Base-by-base conservation (phyloP, 352 stramenopile genomes). In the Peronospora farinosa region DNA sequence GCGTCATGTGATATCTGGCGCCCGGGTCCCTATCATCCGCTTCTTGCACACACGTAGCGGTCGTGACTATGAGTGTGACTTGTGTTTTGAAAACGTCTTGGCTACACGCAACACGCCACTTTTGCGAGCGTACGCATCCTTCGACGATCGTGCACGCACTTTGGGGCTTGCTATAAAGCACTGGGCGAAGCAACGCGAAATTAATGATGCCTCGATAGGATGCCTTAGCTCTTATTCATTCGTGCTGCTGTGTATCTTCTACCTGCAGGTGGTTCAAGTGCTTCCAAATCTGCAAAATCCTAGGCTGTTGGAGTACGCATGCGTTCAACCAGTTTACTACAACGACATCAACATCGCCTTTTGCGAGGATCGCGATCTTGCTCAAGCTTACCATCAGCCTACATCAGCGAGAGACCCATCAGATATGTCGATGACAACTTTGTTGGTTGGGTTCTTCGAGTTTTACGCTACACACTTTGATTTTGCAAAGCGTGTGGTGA, bases 221-320 rank as follows among this genome's bases (percentile, higher is more conserved):
- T 98, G 92, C 17, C 72, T 99, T 35, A 98, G 85, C 61, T 98
- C 89, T 17, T 99, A 99, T 70, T 97, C 94, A 4, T 99, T 98
- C 73, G 91, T 99, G 47, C 55, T 99, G 21, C 84, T 98, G 56
- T 76, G 97, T 10, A 83, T 99, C 27, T 96, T 98, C 69, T 99
- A 97, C 68, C 72, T 99, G 19, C 94, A 98, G 54, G 48, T 63
- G n/a, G 47, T 66, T 8, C 82, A 83, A 0, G 63, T 99, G 15
- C 69, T 99, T 5, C 96, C 96, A 0, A 98, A 97, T 63, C 63
- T 99, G 11, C 96, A 98, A 58, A 43, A 86, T 52, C 76, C 72
- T 15, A 33, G 47, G 7, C 51, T 95, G 57, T 55, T 92, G 8
- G 51, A 67, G 7, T 30, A 37, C 7, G 67, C 72, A 3, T 42